These are phyloP conservation scores for Stylonectria norvegica DNA, from an alignment of 2,329 filamentous ascomycete genomes.

Conservation along the genomic window DNA sequence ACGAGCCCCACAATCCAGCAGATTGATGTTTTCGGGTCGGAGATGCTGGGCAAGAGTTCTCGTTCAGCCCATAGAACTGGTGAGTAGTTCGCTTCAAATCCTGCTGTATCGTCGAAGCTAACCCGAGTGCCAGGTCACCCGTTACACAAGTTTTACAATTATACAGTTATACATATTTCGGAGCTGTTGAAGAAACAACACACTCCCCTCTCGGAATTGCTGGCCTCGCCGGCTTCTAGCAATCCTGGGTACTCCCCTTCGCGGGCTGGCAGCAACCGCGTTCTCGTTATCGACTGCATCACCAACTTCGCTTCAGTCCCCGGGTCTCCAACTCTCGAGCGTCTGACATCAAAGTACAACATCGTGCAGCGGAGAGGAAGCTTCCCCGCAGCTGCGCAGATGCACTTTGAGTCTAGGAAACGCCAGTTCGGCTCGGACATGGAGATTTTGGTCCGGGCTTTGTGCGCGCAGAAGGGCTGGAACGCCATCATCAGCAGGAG, in stretches of 20 bases:
- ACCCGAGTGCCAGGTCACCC: constrained; percentile 49
- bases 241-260: constrained; percentile 20
- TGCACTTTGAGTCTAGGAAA: constrained; percentile 54
- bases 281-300: constrained; percentile 63
- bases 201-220: constrained; percentile 45
- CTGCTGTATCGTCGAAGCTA: constrained; percentile 2
- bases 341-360: constrained; percentile 31
- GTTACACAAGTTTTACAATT: constrained; percentile 60
- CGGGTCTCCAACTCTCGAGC: constrained; percentile 46
- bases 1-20: constrained; percentile 58
- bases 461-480: constrained; percentile 71
- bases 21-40: constrained; percentile 49
- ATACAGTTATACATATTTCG: constrained; percentile 56
- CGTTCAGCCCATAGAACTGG: constrained; percentile 48
- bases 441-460: constrained; percentile 67
- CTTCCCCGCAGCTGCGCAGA: constrained; percentile 46
- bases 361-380: constrained; percentile 34
- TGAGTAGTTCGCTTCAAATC: constrained; percentile 25
- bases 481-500: constrained; percentile 68
- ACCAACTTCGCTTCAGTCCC: constrained; percentile 49
- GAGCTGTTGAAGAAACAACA: constrained; percentile 50
- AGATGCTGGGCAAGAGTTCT: constrained; percentile 41
- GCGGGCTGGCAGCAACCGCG: constrained; percentile 31
- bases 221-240: constrained; percentile 35
- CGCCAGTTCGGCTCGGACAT: constrained; percentile 62